Base-by-base conservation (phyloP, 129 eudicot genomes). In the Arctium lappa region DNA sequence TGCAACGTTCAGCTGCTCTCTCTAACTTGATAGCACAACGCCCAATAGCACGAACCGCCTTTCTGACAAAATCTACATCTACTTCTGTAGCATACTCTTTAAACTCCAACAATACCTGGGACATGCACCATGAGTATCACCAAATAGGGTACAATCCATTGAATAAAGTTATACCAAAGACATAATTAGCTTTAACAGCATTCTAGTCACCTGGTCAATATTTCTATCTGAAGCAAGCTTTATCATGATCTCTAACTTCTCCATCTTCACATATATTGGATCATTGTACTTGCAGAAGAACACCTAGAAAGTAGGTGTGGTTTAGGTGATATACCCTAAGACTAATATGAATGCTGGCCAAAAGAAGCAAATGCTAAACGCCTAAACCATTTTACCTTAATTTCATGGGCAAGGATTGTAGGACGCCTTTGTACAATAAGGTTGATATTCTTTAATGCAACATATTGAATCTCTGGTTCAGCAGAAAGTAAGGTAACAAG, bases 41-140 rank as follows among this genome's bases (percentile, higher is more conserved):
- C 46, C 99, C 99, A 91, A 95, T 95, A 69, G 99, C 99, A 88
- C 99, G 98, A 33, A 95, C 99, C 72, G 99, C 99, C 82, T 92
- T 95, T 81, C 99, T 90, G 46, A 95, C 99, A 89, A 95, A 95
- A 83, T 95, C 99, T n/a, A 95, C 98, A 86, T 95, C 99, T 42
- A 95, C 99, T 84, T 95, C 99, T 27, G 99, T 95, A 63, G 99
- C 98, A 81, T 95, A 95, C 72, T 95, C 99, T 91, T 95, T 95
- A 83, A 95, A 95, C 90, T 95, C 99, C 92, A 95, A 85, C 27
- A 95, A 87, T 29, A 95, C 99, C 99, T 95, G 88, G 5, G 71
- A 79, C 4, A 63, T 63, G 70, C 70, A 63, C 70, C 34, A 76
- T 6, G 53, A 72, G 85, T 39, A 33, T 56, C 70, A 63, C 32